Base-by-base conservation (phyloP, 495 filamentous ascomycete genomes). In the Amorphotheca resinae region DNA sequence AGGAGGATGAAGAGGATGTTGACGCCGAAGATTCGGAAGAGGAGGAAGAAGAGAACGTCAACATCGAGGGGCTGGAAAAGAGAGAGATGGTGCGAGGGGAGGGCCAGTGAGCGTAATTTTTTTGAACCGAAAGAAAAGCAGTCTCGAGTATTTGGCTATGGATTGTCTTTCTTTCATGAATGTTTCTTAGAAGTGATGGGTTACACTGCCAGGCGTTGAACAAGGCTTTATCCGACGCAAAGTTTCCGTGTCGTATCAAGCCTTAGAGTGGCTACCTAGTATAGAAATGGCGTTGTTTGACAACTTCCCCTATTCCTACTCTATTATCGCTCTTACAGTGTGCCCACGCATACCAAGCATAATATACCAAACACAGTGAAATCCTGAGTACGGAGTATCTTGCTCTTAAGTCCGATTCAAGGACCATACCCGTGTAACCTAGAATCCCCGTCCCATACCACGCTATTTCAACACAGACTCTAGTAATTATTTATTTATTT, bases 1-100 rank as follows among this genome's bases (percentile, higher is more conserved):
- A 71, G 49, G 69, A 67, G 17, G 68, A 66, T 5, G 51, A 64
- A 1, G 62, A 60, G 1, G 61, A 64, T 31, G 49, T 63, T 7
- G 64, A 65, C 14, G 57, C 62, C 1, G 65, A 72, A 9, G 66
- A 59, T 26, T 53, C 54, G 4, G 50, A 53, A 23, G 53, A 56
- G 30, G 54, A 72, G 5, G 53, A 73, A 8, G 67, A 69, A 26
- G 53, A 59, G 1, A 64, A 67, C 7, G 51, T 38, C 20, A 47
- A 50, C 26, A 47, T 51, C 39, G 51, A 54, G 17, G 48, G 40
- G 0, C 31, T 52, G 15, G 48, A 49, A 25, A 55, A 49, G 44
- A 48, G 48, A 21, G 35, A 51, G 22, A 44, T 55, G 26, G 38
- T 54, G 32, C 45, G 44, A 9, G 49, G 18, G 23, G 44, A 44